Base-by-base conservation (phyloP, 257 asterid species). In the Oldenlandia corymbosa region DNA sequence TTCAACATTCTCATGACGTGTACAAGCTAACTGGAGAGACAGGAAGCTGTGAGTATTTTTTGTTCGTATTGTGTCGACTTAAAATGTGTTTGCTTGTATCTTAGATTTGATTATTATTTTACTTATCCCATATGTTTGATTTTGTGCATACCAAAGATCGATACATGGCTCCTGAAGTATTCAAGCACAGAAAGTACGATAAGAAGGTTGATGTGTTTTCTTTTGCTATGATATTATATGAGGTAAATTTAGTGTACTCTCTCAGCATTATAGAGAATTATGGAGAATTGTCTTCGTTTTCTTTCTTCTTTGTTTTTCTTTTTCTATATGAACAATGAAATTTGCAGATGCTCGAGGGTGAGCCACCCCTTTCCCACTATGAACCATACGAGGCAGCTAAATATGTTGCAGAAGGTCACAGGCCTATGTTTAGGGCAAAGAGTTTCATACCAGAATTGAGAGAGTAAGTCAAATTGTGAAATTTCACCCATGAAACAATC, bases 101-200 rank as follows among this genome's bases (percentile, higher is more conserved):
- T 32, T n/a, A n/a, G 46, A 32, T 57, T 57, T 57, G 46, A 27
- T 11, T 57, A 16, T 30, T 57, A 0, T 55, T 51, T 46, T 34
- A 24, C 17, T 20, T 66, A 23, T 34, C 67, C 45, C 17, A 34
- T 34, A 3, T 62, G 30, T n/a, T 31, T 14, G 8, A 69, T 65
- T 76, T 71, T 41, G 46, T 57, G 60, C 34, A 62, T 64, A 47
- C 64, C 67, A 67, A 41, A 93, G 99, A 93, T 68, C 91, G 99
- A 43, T 93, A 93, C 64, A 93, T 93, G 99, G 99, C 99, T 45
- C 99, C 99, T 52, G 99, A 93, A 79, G 99, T 93, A 61, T 93
- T 93, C 90, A 93, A 79, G 85, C 97, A 90, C 80, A 76, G 90
- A 69, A 90, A 83, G 75, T 93, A 93, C 83, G 99, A 93, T 68